Evolutionary conservation across 2,329 filamentous ascomycete species (phyloP).

Genomic region (Pezizomycotina sp.): DNA sequence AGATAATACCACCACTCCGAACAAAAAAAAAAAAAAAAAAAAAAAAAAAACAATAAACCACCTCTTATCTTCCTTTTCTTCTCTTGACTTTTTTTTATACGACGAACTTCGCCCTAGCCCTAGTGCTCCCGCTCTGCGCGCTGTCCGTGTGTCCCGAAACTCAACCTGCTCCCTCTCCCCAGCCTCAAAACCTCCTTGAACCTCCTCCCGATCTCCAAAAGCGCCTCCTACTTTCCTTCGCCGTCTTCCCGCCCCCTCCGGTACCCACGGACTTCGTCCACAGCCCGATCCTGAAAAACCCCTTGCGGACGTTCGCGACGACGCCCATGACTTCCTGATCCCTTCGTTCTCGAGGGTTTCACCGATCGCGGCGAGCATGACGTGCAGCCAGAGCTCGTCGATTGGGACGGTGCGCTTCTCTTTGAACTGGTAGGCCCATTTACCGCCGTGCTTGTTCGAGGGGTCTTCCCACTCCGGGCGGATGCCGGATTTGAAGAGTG

Average conservation of each 20-base stretch:
- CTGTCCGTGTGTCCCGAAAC: conserved; percentile 95
- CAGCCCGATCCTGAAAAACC: conserved; percentile 90
- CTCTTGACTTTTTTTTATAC: conserved; percentile 40
- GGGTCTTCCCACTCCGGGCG: conserved; percentile 96
- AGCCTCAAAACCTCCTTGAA: conserved; percentile 90
- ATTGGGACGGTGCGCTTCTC: conserved; percentile 84
- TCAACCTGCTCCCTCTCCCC: conserved; percentile 64
- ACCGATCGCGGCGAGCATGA: conserved; percentile 90
- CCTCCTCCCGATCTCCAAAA: conserved; percentile 66
- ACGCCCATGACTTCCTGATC: conserved; percentile 99
- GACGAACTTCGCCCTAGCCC: conserved; percentile 84
- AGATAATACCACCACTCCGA: conserved; percentile 1
- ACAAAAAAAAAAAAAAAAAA: background rate
- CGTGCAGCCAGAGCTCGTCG: conserved; percentile 89
- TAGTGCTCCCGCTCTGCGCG: conserved; percentile 79
- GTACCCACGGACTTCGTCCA: conserved; percentile 91
- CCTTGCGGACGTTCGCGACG: conserved; percentile 95
- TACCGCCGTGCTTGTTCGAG: conserved; percentile 98
- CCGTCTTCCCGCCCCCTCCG: conserved; percentile 58
- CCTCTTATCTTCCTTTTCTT: conserved; percentile 1
- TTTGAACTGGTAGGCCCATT: conserved; percentile 98
- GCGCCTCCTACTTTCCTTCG: conserved; percentile 72
- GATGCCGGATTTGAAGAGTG: conserved; percentile 96
- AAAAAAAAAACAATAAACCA: too few relatives aligned
- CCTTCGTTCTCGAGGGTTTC: conserved; percentile 85